Percentiles rank a stretch among this genome's conserved stretches.
phyloP scores from a whole-genome alignment of 306 rosid species.

The Medicago lupulina region DNA sequence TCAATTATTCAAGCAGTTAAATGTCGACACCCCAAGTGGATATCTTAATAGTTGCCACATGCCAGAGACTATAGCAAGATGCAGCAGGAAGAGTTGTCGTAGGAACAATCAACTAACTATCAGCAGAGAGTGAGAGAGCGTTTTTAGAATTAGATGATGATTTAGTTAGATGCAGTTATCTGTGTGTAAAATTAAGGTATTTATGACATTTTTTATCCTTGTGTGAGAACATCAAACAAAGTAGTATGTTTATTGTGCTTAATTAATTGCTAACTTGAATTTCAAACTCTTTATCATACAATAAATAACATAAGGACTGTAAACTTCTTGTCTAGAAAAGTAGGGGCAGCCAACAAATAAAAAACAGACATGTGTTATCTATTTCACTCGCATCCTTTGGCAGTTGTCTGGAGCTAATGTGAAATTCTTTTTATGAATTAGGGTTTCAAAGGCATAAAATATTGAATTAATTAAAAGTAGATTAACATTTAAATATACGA shows the following conservation, averaged over 20 bases:
- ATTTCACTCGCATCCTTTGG: slow-evolving; percentile 35
- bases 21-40: slow-evolving; percentile 9
- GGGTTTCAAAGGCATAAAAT: slow-evolving; percentile 25
- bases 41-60: slow-evolving; percentile 10
- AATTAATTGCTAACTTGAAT: not conserved
- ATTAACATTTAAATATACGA: not conserved
- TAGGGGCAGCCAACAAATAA: slow-evolving; percentile 13
- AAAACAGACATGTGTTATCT: not conserved
- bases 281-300: slow-evolving; percentile 28
- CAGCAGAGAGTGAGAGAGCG: not conserved
- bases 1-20: slow-evolving; percentile 24
- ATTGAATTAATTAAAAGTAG: slow-evolving; percentile 10
- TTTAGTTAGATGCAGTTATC: slow-evolving; percentile 17
- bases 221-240: not conserved
- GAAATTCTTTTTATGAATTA: slow-evolving; percentile 34
- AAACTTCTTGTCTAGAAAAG: slow-evolving; percentile 14
- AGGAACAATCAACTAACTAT: not conserved
- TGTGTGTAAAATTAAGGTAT: not conserved
- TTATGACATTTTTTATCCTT: not conserved
- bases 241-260: not conserved
- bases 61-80: not conserved
- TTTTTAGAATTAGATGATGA: not conserved
- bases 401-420: slow-evolving; percentile 24
- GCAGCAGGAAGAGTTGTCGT: slow-evolving; percentile 1
- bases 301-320: not conserved